phyloP scores from a whole-genome alignment of 768 basidiomycete genomes.

The Mycena galopus region DNA sequence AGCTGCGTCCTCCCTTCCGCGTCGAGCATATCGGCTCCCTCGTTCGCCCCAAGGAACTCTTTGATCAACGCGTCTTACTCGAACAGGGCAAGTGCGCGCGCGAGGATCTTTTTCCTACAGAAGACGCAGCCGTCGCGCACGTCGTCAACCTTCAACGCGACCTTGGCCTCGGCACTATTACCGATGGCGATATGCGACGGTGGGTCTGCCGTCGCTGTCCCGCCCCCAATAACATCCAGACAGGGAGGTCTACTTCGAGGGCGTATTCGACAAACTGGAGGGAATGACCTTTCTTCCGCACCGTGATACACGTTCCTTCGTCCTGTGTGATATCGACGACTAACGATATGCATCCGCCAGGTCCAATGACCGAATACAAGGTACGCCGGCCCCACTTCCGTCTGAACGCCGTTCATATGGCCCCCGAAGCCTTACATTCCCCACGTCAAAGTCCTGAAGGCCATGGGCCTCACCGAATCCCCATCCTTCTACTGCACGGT shows the following conservation, averaged over 20 bases:
- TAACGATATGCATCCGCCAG: slow-evolving; percentile 41
- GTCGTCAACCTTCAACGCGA: slow-evolving; percentile 68
- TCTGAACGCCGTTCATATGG: slow-evolving; percentile 3
- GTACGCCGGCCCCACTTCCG: slow-evolving; percentile 41
- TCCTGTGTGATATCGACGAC: slow-evolving; percentile 13
- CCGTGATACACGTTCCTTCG: slow-evolving; percentile 48
- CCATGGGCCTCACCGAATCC: slow-evolving; percentile 53
- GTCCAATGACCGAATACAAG: slow-evolving; percentile 65
- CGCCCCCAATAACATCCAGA: not conserved
- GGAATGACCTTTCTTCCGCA: slow-evolving; percentile 70
- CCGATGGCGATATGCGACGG: slow-evolving; percentile 70
- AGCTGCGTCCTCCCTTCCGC: slow-evolving; percentile 56
- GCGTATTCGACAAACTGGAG: slow-evolving; percentile 75
- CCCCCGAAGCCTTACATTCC: slow-evolving; percentile 58
- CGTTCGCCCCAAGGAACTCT: slow-evolving; percentile 65
- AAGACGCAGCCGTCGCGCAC: slow-evolving; percentile 67
- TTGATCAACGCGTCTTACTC: slow-evolving; percentile 58
- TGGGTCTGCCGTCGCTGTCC: slow-evolving; percentile 31
- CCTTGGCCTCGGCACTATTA: slow-evolving; percentile 69
- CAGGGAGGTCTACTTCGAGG: slow-evolving; percentile 72
- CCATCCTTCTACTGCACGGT: slow-evolving; percentile 61
- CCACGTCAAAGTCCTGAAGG: slow-evolving; percentile 58
- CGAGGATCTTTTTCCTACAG: slow-evolving; percentile 60
- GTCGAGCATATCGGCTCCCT: slow-evolving; percentile 76
- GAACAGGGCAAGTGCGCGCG: slow-evolving; percentile 56